A percentile compares a stretch with the other conserved stretches of the same genome.
phyloP scores from a whole-genome alignment of 1,284 basidiomycete species.

The Schizopora paradoxa region DNA sequence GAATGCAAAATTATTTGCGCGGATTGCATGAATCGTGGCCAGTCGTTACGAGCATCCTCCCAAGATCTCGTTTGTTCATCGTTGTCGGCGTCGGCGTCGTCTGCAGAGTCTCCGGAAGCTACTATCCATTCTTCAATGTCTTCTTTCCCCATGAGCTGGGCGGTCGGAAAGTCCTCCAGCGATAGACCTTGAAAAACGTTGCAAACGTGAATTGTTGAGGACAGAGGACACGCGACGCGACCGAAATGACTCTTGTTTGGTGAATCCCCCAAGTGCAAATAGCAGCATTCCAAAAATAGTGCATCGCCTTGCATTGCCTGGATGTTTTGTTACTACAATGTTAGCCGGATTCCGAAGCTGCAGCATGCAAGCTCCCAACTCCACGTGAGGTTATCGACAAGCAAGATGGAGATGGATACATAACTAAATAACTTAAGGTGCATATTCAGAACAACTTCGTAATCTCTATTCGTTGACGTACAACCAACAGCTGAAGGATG shows the following conservation, averaged over 20 bases:
- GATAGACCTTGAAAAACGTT: too few species aligned
- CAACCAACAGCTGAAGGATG: slow-evolving; percentile 55
- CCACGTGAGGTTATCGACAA: neutral
- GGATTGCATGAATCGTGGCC: slow-evolving; percentile 49
- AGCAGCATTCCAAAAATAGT: too few species aligned
- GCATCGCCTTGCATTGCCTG: too few species aligned
- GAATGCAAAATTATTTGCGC: slow-evolving; percentile 46
- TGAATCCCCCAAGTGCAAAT: too few species aligned
- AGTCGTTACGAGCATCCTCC: slow-evolving; percentile 51
- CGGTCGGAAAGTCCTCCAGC: too few species aligned
- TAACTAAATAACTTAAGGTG: slow-evolving; percentile 44
- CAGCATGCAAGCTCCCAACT: too few species aligned
- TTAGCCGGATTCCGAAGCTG: too few species aligned
- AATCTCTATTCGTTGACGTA: slow-evolving; percentile 40
- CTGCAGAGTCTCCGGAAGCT: slow-evolving; percentile 24
- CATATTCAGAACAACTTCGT: neutral
- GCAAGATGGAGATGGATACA: slow-evolving; percentile 25
- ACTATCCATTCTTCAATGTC: slow-evolving; percentile 38
- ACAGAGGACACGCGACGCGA: too few species aligned
- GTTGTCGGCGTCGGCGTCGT: slow-evolving; percentile 27
- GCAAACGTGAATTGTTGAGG: too few species aligned
- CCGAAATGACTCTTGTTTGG: too few species aligned
- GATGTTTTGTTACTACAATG: too few species aligned
- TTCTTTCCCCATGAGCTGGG: slow-evolving; percentile 36
- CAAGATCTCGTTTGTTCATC: slow-evolving; percentile 31